These are phyloP conservation scores for Talaromyces funiculosus DNA, from an alignment of 2,329 filamentous ascomycete genomes.

Conservation along the genomic window DNA sequence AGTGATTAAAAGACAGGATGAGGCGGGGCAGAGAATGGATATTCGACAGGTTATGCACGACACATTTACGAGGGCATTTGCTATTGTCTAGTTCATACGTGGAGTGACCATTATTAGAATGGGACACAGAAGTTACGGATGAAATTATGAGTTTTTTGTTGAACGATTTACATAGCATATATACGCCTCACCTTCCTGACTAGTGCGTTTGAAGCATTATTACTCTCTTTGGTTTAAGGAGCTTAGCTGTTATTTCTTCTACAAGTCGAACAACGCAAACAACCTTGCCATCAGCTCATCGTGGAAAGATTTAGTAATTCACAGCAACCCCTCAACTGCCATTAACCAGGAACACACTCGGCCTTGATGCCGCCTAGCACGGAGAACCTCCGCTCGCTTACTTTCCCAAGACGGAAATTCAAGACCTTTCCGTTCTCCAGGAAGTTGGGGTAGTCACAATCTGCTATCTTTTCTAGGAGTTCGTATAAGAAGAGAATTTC, in stretches of 20 bases:
- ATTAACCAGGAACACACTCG: background rate
- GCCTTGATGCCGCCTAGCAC: background rate
- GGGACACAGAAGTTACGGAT: background rate
- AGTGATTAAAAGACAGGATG: conserved; percentile 34
- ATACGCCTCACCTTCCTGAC: background rate
- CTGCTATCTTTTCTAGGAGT: background rate
- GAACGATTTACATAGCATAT: background rate
- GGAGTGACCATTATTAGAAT: background rate
- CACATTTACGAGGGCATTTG: conserved; percentile 50
- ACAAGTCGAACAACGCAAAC: too few species aligned
- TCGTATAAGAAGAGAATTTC: background rate
- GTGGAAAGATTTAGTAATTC: too few species aligned
- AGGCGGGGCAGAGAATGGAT: conserved; percentile 32
- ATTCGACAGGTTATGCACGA: conserved; percentile 36
- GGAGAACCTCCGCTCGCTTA: background rate
- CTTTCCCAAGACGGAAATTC: background rate
- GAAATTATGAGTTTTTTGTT: background rate
- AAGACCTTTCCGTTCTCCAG: background rate
- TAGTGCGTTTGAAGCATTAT: background rate
- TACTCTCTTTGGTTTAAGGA: background rate
- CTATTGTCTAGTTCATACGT: conserved; percentile 41
- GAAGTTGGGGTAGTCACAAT: background rate
- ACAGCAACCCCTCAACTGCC: conserved; percentile 23
- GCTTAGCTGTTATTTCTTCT: too few species aligned
- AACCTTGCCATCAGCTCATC: background rate